Percentiles rank a stretch among this genome's conserved stretches.
These are phyloP conservation scores for Cytospora chrysosperma DNA, from an alignment of 2,329 filamentous ascomycete genomes.

Conservation along the genomic window DNA sequence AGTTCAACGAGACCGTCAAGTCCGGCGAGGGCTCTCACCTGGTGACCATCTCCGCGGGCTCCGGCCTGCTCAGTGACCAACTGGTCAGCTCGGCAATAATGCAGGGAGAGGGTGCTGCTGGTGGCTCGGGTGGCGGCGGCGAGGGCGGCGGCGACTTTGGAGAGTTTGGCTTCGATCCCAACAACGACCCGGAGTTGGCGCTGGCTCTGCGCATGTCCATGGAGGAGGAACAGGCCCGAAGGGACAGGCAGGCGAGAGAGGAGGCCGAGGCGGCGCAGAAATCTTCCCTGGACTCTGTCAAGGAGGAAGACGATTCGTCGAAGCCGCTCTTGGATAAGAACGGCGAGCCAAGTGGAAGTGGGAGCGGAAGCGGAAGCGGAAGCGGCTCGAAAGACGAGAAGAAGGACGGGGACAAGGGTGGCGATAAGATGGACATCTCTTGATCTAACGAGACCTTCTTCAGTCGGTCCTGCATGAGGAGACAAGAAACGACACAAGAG, in stretches of 20 bases:
- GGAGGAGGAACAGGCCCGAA: constrained; percentile 94
- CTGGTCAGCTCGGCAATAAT: constrained; percentile 88
- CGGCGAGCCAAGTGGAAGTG: constrained; percentile 63
- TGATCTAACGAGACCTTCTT: constrained; percentile 38
- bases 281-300: constrained; percentile 75
- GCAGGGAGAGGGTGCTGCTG: constrained; percentile 73
- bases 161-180: constrained; percentile 88
- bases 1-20: constrained; percentile 93
- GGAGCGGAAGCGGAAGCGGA: constrained; percentile 41
- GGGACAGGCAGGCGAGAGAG: constrained; percentile 55
- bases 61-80: constrained; percentile 89
- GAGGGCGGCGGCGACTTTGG: constrained; percentile 63
- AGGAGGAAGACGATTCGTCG: constrained; percentile 72
- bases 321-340: constrained; percentile 60
- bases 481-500: neutral
- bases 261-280: constrained; percentile 79
- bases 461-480: neutral
- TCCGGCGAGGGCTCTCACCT: constrained; percentile 87
- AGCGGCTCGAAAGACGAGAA: constrained; percentile 45
- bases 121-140: constrained; percentile 56
- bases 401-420: constrained; percentile 43
- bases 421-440: constrained; percentile 90
- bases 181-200: constrained; percentile 88
- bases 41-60: constrained; percentile 84
- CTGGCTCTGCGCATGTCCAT: constrained; percentile 95